A percentile compares a stretch with the other conserved stretches of the same genome.
Evolutionary conservation across 768 basidiomycete genomes (phyloP).

Genomic region (Nidula microcarpa): DNA sequence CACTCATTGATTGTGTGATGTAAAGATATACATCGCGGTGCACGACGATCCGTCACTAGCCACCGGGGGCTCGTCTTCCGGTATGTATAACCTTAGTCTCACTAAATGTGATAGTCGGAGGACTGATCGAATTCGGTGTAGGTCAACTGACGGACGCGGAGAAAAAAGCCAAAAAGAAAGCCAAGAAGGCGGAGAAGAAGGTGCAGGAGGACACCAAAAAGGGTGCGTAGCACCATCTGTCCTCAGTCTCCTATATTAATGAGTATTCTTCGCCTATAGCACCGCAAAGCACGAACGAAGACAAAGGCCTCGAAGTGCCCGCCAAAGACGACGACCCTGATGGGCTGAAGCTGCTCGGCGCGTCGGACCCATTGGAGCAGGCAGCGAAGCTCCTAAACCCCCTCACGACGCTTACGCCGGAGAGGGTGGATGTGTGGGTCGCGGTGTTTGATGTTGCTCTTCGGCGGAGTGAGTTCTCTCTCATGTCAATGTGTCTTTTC

Average conservation of each 20-base stretch:
- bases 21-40: constrained; percentile 70
- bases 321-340: constrained; percentile 82
- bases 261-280: constrained; percentile 13
- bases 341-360: constrained; percentile 65
- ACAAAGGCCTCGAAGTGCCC: constrained; percentile 65
- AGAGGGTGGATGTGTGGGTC: constrained; percentile 69
- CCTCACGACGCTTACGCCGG: constrained; percentile 46
- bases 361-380: constrained; percentile 65
- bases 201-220: constrained; percentile 70
- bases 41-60: constrained; percentile 70
- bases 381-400: constrained; percentile 72
- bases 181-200: constrained; percentile 65
- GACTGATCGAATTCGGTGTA: constrained; percentile 8
- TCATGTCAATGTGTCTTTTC: background rate
- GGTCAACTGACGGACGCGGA: constrained; percentile 53
- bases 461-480: constrained; percentile 62
- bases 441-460: constrained; percentile 78
- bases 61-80: constrained; percentile 33
- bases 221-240: constrained; percentile 33
- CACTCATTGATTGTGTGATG: constrained; percentile 2
- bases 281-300: constrained; percentile 44
- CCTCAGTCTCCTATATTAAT: background rate
- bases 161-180: constrained; percentile 71
- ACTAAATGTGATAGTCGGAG: background rate
- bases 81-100: constrained; percentile 18